These are phyloP conservation scores for Chenopodium formosanum DNA, from an alignment of 148 eudicot species.

Conservation along the genomic window DNA sequence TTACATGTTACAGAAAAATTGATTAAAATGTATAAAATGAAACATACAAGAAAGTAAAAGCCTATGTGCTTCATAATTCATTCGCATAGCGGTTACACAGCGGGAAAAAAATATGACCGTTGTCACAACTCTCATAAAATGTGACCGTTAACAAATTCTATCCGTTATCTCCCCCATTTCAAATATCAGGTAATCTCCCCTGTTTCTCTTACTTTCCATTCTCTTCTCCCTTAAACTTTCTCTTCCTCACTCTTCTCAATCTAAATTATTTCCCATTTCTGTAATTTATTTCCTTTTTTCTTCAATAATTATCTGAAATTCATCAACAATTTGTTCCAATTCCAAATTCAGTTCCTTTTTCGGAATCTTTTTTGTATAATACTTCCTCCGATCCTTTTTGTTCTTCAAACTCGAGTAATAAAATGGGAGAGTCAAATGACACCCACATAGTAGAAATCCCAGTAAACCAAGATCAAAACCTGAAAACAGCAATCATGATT, in stretches of 20 bases:
- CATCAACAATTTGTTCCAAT: background rate
- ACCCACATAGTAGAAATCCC: constrained; percentile 76
- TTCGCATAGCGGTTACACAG: background rate
- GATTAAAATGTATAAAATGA: too few species aligned
- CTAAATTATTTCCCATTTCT: background rate
- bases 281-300: background rate
- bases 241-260: background rate
- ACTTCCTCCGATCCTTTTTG: background rate
- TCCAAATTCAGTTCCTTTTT: background rate
- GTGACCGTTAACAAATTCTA: constrained; percentile 4
- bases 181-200: constrained; percentile 1
- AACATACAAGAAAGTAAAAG: too few species aligned
- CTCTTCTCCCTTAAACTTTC: background rate
- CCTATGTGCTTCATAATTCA: too few species aligned
- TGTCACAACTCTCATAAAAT: background rate
- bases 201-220: constrained; percentile 5
- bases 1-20: too few species aligned
- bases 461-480: constrained; percentile 10
- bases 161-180: constrained; percentile 3
- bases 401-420: background rate
- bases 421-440: constrained; percentile 43
- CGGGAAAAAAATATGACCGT: constrained; percentile 8
- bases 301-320: too few species aligned
- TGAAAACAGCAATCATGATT: constrained; percentile 31
- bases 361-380: background rate